Percentiles rank a stretch among this genome's conserved stretches.
phyloP scores from a whole-genome alignment of 2,329 filamentous ascomycete genomes.

The Penicillium sp. region DNA sequence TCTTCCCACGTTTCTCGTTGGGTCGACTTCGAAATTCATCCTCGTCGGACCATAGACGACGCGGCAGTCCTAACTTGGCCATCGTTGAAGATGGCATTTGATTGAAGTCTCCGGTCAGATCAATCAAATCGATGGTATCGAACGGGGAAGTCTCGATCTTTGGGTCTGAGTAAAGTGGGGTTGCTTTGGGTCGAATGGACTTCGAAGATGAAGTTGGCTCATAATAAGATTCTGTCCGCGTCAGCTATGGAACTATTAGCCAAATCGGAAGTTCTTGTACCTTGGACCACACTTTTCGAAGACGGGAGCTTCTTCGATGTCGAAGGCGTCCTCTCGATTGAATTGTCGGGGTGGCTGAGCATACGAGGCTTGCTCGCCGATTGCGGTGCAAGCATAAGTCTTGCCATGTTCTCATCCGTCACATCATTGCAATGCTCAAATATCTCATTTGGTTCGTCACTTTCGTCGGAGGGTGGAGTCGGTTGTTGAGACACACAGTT shows the following conservation, averaged over 20 bases:
- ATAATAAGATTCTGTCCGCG: slow-evolving; percentile 12
- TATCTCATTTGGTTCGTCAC: slow-evolving; percentile 18
- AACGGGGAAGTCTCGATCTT: slow-evolving; percentile 21
- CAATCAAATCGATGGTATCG: slow-evolving; percentile 45
- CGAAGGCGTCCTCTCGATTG: slow-evolving; percentile 19
- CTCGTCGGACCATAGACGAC: slow-evolving; percentile 45
- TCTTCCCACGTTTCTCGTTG: slow-evolving; percentile 42
- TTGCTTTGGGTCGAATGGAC: slow-evolving; percentile 13
- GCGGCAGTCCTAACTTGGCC: slow-evolving; percentile 41
- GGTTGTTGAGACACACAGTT: slow-evolving; percentile 18
- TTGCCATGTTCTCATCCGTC: slow-evolving; percentile 41
- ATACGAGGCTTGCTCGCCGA: slow-evolving; percentile 42
- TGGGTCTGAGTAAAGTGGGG: slow-evolving; percentile 20
- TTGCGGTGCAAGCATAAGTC: slow-evolving; percentile 42
- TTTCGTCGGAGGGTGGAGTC: slow-evolving; percentile 18
- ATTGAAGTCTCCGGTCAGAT: slow-evolving; percentile 42
- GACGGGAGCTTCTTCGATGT: slow-evolving; percentile 17
- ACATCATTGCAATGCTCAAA: slow-evolving; percentile 27
- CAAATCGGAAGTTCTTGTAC: slow-evolving; percentile 17
- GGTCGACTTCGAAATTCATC: slow-evolving; percentile 39
- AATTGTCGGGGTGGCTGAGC: slow-evolving; percentile 31
- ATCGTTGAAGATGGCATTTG: slow-evolving; percentile 39
- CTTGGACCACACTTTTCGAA: slow-evolving; percentile 19
- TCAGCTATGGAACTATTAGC: background rate
- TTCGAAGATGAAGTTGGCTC: slow-evolving; percentile 21